Evolutionary conservation across 2,329 filamentous ascomycete species (phyloP).

Genomic region (Neoarthrinium moseri): DNA sequence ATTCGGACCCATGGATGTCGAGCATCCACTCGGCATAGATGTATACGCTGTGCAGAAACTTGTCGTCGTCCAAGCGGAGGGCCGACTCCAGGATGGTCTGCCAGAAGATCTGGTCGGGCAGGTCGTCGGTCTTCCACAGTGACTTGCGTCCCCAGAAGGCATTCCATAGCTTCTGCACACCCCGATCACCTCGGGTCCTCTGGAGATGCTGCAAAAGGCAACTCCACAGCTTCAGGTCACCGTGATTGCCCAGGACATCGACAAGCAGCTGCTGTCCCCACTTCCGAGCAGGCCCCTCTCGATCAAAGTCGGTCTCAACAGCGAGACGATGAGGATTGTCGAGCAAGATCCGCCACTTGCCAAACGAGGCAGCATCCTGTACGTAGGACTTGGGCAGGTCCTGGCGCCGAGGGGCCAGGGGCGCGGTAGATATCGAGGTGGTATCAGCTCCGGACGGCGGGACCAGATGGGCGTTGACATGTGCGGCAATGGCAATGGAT

Average conservation of each 20-base stretch:
- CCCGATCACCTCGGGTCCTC: conserved; percentile 25
- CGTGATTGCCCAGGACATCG: conserved; percentile 22
- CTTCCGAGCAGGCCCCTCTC: conserved; percentile 20
- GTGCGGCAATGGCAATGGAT: too few relatives aligned
- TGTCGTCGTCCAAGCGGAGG: conserved; percentile 24
- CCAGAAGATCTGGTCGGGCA: conserved; percentile 26
- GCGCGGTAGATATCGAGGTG: not conserved
- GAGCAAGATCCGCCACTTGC: conserved; percentile 24
- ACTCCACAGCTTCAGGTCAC: conserved; percentile 28
- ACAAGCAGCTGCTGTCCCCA: conserved; percentile 22
- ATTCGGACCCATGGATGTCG: conserved; percentile 35
- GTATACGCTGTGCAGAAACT: conserved; percentile 33
- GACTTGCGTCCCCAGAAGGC: conserved; percentile 31
- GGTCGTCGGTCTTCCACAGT: conserved; percentile 22
- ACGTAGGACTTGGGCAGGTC: conserved; percentile 14
- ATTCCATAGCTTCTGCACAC: conserved; percentile 26
- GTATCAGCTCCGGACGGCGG: not conserved
- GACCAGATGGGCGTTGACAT: too few relatives aligned
- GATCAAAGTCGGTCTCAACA: conserved; percentile 29
- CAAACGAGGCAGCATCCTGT: conserved; percentile 19
- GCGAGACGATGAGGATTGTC: conserved; percentile 23
- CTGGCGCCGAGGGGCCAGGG: not conserved
- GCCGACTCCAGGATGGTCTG: conserved; percentile 31
- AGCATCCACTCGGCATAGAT: conserved; percentile 43
- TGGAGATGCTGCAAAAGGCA: conserved; percentile 28